Percentiles rank a stretch among this genome's conserved stretches.
Evolutionary conservation across 345 rosid species (phyloP).

Genomic region (Bruguiera gymnorhiza): DNA sequence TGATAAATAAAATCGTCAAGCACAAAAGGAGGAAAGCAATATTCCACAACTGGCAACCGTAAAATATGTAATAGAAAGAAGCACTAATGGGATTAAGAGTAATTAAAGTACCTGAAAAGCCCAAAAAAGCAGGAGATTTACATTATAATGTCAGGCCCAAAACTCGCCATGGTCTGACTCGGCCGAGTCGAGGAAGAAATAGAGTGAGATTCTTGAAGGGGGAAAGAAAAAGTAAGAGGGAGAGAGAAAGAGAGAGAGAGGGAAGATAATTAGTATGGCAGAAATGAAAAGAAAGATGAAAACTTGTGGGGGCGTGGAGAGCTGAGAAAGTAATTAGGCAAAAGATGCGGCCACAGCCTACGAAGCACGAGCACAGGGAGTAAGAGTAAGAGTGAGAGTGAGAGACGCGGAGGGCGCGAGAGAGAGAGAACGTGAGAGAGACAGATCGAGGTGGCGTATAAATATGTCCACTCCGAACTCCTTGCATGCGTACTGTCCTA

Average conservation of each 20-base stretch:
- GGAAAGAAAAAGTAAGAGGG: neutral
- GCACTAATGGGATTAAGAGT: neutral
- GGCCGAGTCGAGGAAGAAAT: slow-evolving; percentile 4
- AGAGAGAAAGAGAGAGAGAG: neutral
- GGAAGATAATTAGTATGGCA: neutral
- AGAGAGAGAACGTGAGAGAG: too few species aligned
- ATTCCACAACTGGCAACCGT: neutral
- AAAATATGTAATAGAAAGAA: neutral
- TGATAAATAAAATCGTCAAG: neutral
- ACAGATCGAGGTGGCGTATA: too few species aligned
- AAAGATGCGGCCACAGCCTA: slow-evolving; percentile 1
- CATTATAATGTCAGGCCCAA: neutral
- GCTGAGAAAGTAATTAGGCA: neutral
- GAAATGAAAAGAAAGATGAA: neutral
- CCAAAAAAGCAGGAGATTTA: neutral
- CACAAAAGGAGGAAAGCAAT: neutral
- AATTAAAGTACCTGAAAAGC: neutral
- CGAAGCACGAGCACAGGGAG: too few species aligned
- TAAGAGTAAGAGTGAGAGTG: too few species aligned
- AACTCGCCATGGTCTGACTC: slow-evolving; percentile 2
- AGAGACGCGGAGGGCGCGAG: too few species aligned
- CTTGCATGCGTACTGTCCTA: too few species aligned
- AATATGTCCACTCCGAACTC: too few species aligned
- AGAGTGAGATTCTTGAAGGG: neutral
- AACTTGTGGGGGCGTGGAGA: too few species aligned